phyloP scores from a whole-genome alignment of 495 filamentous ascomycete genomes.

The Trichocladium uniseriatum region DNA sequence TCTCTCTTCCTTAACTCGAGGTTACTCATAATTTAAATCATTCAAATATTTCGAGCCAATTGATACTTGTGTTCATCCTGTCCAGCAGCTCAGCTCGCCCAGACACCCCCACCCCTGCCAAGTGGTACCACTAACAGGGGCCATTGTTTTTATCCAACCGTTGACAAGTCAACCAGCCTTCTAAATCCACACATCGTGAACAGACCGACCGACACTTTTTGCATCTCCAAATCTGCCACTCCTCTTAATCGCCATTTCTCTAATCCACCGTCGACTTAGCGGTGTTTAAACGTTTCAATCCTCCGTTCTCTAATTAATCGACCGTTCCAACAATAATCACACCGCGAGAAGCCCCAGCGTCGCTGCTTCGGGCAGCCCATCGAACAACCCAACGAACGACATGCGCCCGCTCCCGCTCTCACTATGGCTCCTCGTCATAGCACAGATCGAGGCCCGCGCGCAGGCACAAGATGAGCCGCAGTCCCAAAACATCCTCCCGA shows the following conservation, averaged over 20 bases:
- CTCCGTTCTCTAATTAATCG: background rate
- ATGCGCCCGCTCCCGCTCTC: slow-evolving; percentile 45
- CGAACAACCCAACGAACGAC: background rate
- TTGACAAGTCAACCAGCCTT: slow-evolving; percentile 1
- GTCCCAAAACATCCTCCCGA: slow-evolving; percentile 29
- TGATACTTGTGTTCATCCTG: no score
- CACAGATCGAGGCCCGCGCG: slow-evolving; percentile 23
- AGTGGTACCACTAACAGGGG: background rate
- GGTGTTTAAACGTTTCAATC: no score
- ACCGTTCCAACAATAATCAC: background rate
- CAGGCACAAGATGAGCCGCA: slow-evolving; percentile 7
- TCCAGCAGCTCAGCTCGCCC: no score
- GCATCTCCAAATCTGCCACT: no score
- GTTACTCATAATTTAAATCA: no score
- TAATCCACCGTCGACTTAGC: no score
- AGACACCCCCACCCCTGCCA: no score
- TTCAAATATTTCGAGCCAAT: no score
- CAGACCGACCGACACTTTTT: background rate
- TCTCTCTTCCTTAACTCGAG: no score
- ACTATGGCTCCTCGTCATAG: slow-evolving; percentile 39
- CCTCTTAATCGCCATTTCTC: no score
- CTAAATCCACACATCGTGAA: background rate
- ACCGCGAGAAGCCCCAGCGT: no score
- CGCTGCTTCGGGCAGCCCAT: no score
- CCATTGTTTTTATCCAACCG: slow-evolving; percentile 5